Evolutionary conservation across 23 red algal species (phyloP).

Genomic region (Agarophyton chilense): DNA sequence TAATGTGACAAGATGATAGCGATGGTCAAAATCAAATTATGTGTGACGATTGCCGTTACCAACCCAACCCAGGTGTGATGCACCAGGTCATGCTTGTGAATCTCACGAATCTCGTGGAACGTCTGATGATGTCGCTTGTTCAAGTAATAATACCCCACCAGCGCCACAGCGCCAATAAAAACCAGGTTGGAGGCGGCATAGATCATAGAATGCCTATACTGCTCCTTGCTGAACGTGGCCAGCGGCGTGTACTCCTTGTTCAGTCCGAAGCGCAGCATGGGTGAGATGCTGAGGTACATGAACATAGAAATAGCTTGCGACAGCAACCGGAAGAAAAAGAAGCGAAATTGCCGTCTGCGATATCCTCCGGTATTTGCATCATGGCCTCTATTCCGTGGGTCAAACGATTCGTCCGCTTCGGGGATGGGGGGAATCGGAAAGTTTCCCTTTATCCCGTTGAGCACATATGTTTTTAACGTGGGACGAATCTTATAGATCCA

Average conservation of each 20-base stretch:
- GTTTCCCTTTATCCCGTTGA: conserved; percentile 56
- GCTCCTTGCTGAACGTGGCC: conserved; percentile 5
- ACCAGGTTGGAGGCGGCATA: conserved; percentile 59
- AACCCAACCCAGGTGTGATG: conserved; percentile 69
- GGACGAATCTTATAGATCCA: conserved; percentile 84
- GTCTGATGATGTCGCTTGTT: conserved; percentile 65
- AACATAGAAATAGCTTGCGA: conserved; percentile 65
- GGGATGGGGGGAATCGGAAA: conserved; percentile 78
- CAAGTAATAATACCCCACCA: conserved; percentile 62
- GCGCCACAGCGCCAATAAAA: conserved; percentile 50
- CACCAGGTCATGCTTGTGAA: conserved; percentile 69
- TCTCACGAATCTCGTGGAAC: conserved; percentile 77
- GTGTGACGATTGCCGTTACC: conserved; percentile 77
- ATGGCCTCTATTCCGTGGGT: conserved; percentile 70
- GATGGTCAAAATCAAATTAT: conserved; percentile 77
- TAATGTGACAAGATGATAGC: conserved; percentile 74
- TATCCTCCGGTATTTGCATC: conserved; percentile 68
- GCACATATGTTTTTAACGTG: conserved; percentile 50
- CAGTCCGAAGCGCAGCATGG: conserved; percentile 71
- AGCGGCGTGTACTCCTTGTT: conserved; percentile 67
- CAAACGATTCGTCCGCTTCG: conserved; percentile 58
- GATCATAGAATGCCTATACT: conserved; percentile 72
- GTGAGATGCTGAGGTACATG: conserved; percentile 75
- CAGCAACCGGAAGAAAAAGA: conserved; percentile 71
- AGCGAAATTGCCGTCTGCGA: conserved; percentile 74